Evolutionary conservation across 371 early-diverging fungal species (phyloP).

Genomic region (Mucor piriformis): DNA sequence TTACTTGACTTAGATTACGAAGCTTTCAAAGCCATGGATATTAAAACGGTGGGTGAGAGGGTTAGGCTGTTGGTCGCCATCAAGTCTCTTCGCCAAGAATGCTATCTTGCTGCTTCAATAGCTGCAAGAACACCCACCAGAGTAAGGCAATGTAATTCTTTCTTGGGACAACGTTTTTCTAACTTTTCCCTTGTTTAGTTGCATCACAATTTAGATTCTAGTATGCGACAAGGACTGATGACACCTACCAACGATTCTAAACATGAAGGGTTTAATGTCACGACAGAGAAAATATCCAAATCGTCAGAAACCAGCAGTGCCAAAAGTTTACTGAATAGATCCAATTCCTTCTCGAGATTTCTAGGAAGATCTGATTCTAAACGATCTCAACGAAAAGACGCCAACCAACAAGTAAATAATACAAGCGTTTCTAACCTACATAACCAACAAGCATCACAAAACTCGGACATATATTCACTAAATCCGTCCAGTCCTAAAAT

Average conservation of each 20-base stretch:
- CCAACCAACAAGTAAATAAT: constrained; percentile 9
- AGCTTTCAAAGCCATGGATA: constrained; percentile 81
- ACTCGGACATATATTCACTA: constrained; percentile 31
- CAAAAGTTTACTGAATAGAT: constrained; percentile 45
- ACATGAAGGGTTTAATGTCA: constrained; percentile 42
- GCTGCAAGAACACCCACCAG: constrained; percentile 35
- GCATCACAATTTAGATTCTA: constrained; percentile 6
- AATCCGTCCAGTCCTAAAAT: constrained; percentile 42
- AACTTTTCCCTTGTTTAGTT: neutral
- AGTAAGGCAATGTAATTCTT: constrained; percentile 9
- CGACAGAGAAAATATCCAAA: constrained; percentile 36
- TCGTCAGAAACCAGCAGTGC: constrained; percentile 38
- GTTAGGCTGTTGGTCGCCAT: constrained; percentile 78
- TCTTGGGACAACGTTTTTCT: neutral
- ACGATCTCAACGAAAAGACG: constrained; percentile 27
- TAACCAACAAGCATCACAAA: constrained; percentile 9
- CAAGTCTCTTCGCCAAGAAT: constrained; percentile 67
- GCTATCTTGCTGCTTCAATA: constrained; percentile 45
- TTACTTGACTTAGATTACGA: constrained; percentile 83
- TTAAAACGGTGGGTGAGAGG: constrained; percentile 84
- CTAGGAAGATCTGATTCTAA: constrained; percentile 54
- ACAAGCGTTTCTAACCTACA: constrained; percentile 4
- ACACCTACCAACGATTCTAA: constrained; percentile 16
- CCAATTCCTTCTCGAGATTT: constrained; percentile 56
- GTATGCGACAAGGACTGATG: constrained; percentile 1